A percentile compares a stretch with the other conserved stretches of the same genome.
phyloP scores from a whole-genome alignment of 176 grass and related monocot genomes.

The Lolium rigidum region DNA sequence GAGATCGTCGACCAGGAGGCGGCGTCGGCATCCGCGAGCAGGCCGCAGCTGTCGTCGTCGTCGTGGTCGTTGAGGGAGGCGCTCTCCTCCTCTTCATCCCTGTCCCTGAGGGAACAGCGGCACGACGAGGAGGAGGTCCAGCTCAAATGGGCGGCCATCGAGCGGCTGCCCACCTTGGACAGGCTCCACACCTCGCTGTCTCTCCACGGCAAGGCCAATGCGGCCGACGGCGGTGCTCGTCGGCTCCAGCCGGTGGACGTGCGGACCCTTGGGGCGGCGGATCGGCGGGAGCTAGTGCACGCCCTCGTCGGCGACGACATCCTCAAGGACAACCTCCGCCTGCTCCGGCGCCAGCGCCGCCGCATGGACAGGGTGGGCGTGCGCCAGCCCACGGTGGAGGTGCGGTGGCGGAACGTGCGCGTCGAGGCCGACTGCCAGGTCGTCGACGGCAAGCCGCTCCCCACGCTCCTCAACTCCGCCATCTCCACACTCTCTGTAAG shows the following conservation, averaged over 20 bases:
- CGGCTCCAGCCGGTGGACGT: constrained; percentile 50
- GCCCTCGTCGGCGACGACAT: constrained; percentile 59
- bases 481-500: constrained; percentile 35
- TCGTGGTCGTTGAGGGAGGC: constrained; percentile 6
- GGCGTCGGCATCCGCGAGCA: neutral
- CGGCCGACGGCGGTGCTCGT: neutral
- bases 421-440: constrained; percentile 65
- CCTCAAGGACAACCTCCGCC: constrained; percentile 57
- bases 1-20: neutral
- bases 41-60: constrained; percentile 16
- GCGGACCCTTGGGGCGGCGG: constrained; percentile 46
- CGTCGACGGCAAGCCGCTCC: constrained; percentile 60
- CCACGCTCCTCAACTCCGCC: constrained; percentile 64
- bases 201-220: neutral
- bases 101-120: neutral
- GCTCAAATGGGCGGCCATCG: constrained; percentile 70
- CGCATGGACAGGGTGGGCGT: constrained; percentile 76
- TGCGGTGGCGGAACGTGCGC: constrained; percentile 50
- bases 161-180: constrained; percentile 60
- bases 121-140: constrained; percentile 51
- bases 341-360: constrained; percentile 72
- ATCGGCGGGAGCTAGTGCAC: constrained; percentile 58
- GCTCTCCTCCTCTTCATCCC: constrained; percentile 11
- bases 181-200: constrained; percentile 52
- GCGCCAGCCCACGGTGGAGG: constrained; percentile 61